Conservation (phyloP, 139 green algal genomes). For the Chlamydomonas asymmetrica region DNA sequence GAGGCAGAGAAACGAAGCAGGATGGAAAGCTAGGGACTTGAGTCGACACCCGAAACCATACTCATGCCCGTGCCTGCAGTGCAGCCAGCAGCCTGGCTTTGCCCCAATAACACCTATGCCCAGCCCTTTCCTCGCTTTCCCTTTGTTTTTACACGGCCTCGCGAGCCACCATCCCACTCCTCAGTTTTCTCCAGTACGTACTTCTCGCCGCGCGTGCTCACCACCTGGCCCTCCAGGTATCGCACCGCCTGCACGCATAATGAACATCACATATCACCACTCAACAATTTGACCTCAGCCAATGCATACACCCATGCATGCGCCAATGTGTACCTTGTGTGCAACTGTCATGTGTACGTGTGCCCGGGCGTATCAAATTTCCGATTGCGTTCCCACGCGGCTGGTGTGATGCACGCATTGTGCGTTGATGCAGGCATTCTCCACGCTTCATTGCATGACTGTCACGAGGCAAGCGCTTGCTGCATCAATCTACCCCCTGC, state of each 20-base stretch:
- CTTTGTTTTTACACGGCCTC: slow-evolving; percentile 63
- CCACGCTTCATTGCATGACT: too few relatives aligned
- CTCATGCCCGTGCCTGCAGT: not conserved
- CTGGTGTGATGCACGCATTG: too few relatives aligned
- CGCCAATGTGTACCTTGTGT: not conserved
- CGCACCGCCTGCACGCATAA: slow-evolving; percentile 31
- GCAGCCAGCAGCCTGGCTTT: not conserved
- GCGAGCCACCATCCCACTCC: slow-evolving; percentile 65
- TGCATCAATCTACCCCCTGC: too few relatives aligned
- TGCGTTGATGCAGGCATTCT: too few relatives aligned
- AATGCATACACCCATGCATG: too few relatives aligned
- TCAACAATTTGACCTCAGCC: not conserved
- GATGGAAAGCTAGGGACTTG: not conserved
- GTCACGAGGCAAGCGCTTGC: too few relatives aligned
- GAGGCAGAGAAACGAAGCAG: slow-evolving; percentile 36
- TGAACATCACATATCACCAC: not conserved
- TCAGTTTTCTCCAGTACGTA: slow-evolving; percentile 62
- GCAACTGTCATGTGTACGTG: not conserved
- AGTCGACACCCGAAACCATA: not conserved
- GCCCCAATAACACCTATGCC: not conserved
- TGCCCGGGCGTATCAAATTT: too few relatives aligned
- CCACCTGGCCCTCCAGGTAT: slow-evolving; percentile 61
- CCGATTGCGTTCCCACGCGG: too few relatives aligned
- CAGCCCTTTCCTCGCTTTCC: slow-evolving; percentile 72
- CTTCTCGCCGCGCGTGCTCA: slow-evolving; percentile 68